These are phyloP conservation scores for Naganishia onofrii DNA, from an alignment of 768 basidiomycete species.

Conservation along the genomic window DNA sequence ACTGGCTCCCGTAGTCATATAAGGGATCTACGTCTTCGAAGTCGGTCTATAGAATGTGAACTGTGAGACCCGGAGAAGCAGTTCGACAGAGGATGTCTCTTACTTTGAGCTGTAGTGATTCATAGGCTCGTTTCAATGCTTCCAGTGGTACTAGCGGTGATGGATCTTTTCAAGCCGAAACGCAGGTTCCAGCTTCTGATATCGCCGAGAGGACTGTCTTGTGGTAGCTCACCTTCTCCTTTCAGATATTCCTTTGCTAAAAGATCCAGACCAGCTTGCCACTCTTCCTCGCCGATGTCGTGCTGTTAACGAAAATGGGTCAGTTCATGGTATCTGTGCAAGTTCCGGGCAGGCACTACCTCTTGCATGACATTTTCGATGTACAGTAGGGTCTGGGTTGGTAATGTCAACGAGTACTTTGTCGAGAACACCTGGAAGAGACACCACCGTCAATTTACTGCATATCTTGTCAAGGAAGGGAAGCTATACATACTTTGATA, in stretches of 20 bases:
- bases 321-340: not conserved
- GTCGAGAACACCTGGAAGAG: slow-evolving; percentile 48
- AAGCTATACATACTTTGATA: slow-evolving; percentile 24
- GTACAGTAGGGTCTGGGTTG: slow-evolving; percentile 44
- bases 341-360: slow-evolving; percentile 34
- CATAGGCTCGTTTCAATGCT: slow-evolving; percentile 48
- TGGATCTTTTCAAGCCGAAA: slow-evolving; percentile 37
- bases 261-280: slow-evolving; percentile 45
- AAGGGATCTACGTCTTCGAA: slow-evolving; percentile 35
- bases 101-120: slow-evolving; percentile 37
- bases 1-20: slow-evolving; percentile 5
- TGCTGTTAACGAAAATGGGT: not conserved
- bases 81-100: not conserved
- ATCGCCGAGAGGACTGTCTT: not conserved
- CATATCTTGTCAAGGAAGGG: not conserved
- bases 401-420: slow-evolving; percentile 50
- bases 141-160: slow-evolving; percentile 47
- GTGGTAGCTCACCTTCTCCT: slow-evolving; percentile 45
- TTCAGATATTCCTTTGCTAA: slow-evolving; percentile 51
- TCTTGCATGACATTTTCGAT: slow-evolving; percentile 48
- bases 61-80: not conserved
- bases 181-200: not conserved
- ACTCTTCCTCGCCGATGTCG: slow-evolving; percentile 40
- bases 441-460: too few relatives aligned
- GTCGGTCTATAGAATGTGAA: slow-evolving; percentile 19